Evolutionary conservation across 768 basidiomycete genomes (phyloP), one percentile per base, ranked within the genome.

Genomic region (Auricularia sp.): DNA sequence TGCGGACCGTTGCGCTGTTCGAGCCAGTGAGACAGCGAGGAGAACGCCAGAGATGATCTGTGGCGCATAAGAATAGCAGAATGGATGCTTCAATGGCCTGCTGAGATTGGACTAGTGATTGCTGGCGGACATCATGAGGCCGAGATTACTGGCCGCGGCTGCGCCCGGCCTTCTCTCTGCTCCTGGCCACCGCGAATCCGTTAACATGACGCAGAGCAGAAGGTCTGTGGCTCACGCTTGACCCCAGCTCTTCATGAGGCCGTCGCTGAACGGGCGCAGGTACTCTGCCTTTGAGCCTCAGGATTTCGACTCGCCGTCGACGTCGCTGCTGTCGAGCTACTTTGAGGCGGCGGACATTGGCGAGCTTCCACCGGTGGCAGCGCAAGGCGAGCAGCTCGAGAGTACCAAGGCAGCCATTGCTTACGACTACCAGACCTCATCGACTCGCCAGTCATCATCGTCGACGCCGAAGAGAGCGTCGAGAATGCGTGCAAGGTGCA

Each of bases 391-490:
- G 56, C 56, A 6, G 24, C 56, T 33, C 14, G 34, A 51, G 18
- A 29, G 11, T 51, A 14, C 7, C 13, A 42, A 42, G 8, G 6
- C 18, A 51, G 16, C 18, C 8, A 33, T 24, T 7, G 8, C 18
- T 59, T 13, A 59, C 18, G 24, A 8, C 24, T 18, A 10, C 16
- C 18, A 59, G 56, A 59, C 11, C 56, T 59, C 24, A 59, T 59
- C 6, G 56, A 59, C 56, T 59, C 29, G 10, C 24, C 56, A 13
- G 56, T 33, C 11, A 35, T 59, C 34, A 35, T 34, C 14, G 34
- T 59, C 24, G 56, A 59, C 24, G 56, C 24, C 34, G 56, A 59
- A 14, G 56, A 59, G 56, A 59, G 56, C 56, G 56, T 59, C 7
- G 56, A 59, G 29, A 34, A 7, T 7, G 56, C 56, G 7, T 59